Conservation (phyloP, 768 basidiomycete genomes). For the Suillus hirtellus region DNA sequence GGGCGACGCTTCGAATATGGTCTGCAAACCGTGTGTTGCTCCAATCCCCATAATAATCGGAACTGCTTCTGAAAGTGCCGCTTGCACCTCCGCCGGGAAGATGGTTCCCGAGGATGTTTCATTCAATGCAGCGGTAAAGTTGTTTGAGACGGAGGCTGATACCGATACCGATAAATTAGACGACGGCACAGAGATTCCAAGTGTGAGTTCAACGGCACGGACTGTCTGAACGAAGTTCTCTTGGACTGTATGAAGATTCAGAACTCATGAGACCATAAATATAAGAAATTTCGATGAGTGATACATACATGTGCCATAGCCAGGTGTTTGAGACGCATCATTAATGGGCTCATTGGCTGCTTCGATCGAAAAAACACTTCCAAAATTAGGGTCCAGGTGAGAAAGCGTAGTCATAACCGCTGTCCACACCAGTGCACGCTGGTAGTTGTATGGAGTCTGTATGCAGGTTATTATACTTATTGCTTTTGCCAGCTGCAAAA, state of each 20-base stretch:
- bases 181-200: constrained; percentile 49
- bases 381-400: constrained; percentile 69
- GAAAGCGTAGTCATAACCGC: constrained; percentile 74
- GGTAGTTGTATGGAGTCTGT: constrained; percentile 71
- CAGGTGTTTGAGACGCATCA: constrained; percentile 67
- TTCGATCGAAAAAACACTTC: constrained; percentile 66
- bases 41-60: constrained; percentile 38
- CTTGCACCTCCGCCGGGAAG: constrained; percentile 32
- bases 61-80: constrained; percentile 36
- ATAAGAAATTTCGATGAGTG: background rate
- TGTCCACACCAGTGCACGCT: constrained; percentile 79
- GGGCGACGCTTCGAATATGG: constrained; percentile 24
- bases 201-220: constrained; percentile 59
- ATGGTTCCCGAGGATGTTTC: constrained; percentile 17
- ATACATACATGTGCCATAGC: constrained; percentile 64
- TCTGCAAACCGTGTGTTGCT: constrained; percentile 20
- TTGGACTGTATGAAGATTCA: constrained; percentile 48
- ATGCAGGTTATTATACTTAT: constrained; percentile 9
- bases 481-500: background rate
- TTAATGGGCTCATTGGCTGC: constrained; percentile 80
- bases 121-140: constrained; percentile 38
- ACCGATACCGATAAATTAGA: constrained; percentile 12
- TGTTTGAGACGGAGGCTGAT: constrained; percentile 25
- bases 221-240: constrained; percentile 67
- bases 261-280: constrained; percentile 2